phyloP scores from a whole-genome alignment of 2,329 filamentous ascomycete genomes.

The Venturia pyrina region DNA sequence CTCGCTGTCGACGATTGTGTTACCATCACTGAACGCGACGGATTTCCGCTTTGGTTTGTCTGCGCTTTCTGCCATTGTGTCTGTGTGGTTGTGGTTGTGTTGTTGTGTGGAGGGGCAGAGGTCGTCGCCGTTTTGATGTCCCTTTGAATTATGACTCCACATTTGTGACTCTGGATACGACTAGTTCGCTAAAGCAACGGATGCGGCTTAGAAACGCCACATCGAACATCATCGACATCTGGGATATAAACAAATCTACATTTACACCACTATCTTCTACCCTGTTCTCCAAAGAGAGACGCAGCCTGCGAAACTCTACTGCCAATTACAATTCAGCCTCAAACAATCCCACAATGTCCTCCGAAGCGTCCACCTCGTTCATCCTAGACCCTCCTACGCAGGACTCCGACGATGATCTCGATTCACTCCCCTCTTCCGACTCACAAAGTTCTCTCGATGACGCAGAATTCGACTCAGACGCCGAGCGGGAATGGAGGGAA shows the following conservation, averaged over 20 bases:
- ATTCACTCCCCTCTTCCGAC: constrained; percentile 42
- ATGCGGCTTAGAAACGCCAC: not conserved
- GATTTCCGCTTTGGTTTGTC: constrained; percentile 56
- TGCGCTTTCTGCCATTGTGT: constrained; percentile 42
- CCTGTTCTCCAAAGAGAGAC: not conserved
- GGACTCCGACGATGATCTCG: constrained; percentile 27
- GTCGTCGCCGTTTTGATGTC: not conserved
- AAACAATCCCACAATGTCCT: constrained; percentile 21
- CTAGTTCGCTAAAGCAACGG: not conserved
- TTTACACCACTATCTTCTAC: not conserved
- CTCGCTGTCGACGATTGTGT: constrained; percentile 80
- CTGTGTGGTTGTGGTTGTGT: constrained; percentile 20
- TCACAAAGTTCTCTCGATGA: constrained; percentile 39
- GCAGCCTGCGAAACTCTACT: not conserved
- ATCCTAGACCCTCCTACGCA: constrained; percentile 19
- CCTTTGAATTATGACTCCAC: not conserved
- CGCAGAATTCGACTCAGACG: constrained; percentile 58
- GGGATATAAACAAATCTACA: not conserved
- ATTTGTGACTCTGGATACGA: not conserved
- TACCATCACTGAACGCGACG: constrained; percentile 83
- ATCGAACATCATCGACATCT: not conserved
- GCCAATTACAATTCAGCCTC: not conserved
- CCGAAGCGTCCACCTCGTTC: constrained; percentile 28
- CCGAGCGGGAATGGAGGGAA: constrained; percentile 89
- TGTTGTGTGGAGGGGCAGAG: not conserved